Conservation (phyloP, 2,329 filamentous ascomycete species). For the Penicillium digitatum region DNA sequence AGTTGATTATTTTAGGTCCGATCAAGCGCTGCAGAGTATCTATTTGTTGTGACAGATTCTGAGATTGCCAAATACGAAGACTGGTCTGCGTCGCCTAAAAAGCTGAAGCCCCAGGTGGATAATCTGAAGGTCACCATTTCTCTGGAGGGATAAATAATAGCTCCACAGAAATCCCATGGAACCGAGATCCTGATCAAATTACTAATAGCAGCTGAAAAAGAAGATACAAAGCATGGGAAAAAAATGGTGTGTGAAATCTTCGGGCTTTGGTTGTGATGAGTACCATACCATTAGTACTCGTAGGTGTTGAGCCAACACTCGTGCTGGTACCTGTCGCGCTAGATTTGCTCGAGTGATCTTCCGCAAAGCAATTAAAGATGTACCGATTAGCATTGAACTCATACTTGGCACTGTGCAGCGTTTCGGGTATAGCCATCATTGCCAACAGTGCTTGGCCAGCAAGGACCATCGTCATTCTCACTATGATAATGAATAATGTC, state of each 20-base stretch:
- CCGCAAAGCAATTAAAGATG: constrained; percentile 20
- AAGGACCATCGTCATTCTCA: constrained; percentile 18
- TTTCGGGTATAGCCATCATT: constrained; percentile 14
- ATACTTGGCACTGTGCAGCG: constrained; percentile 16
- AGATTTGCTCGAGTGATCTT: constrained; percentile 20
- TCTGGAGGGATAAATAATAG: not conserved
- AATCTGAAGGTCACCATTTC: constrained; percentile 17
- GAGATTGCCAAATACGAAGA: constrained; percentile 33
- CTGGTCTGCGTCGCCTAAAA: constrained; percentile 35
- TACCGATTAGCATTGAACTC: constrained; percentile 19
- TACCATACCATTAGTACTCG: not conserved
- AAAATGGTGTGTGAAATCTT: not conserved
- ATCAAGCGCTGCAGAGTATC: constrained; percentile 33
- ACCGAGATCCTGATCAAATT: not conserved
- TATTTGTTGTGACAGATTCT: constrained; percentile 34
- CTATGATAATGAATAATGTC: constrained; percentile 23
- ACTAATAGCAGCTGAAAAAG: not conserved
- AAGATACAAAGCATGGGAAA: not conserved
- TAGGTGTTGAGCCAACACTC: not conserved
- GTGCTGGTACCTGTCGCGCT: not conserved
- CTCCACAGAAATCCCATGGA: not conserved
- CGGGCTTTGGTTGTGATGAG: not conserved
- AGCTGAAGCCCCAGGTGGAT: constrained; percentile 35
- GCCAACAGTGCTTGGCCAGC: constrained; percentile 19
- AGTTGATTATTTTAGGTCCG: constrained; percentile 31